phyloP scores from a whole-genome alignment of 164 flowering plant genomes.

The Malania oleifera region DNA sequence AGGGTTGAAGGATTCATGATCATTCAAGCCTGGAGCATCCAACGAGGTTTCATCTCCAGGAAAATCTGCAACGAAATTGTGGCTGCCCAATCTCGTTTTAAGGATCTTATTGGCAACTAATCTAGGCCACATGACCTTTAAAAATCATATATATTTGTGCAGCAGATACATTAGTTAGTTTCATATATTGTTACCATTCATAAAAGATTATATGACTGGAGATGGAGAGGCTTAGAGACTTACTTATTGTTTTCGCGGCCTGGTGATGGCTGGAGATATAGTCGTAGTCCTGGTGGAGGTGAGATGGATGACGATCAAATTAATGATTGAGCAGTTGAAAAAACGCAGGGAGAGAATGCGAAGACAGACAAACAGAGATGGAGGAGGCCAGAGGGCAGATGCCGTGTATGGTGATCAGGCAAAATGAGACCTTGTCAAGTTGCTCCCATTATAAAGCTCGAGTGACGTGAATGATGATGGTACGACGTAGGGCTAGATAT shows the following conservation, averaged over 20 bases:
- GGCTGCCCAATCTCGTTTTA: constrained; percentile 41
- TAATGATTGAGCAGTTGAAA: constrained; percentile 4
- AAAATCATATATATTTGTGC: no score
- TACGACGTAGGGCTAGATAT: no score
- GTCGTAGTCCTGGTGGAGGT: no score
- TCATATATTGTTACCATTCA: no score
- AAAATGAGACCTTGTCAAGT: constrained; percentile 22
- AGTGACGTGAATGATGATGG: constrained; percentile 26
- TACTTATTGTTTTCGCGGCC: constrained; percentile 33
- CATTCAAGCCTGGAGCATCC: constrained; percentile 16
- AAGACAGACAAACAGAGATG: constrained; percentile 18
- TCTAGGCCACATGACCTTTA: constrained; percentile 64
- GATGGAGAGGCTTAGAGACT: constrained; percentile 14
- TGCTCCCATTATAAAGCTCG: constrained; percentile 12
- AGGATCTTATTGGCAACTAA: constrained; percentile 55
- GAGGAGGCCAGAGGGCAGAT: constrained; percentile 1
- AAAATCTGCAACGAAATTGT: constrained; percentile 45
- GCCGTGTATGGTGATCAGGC: no score
- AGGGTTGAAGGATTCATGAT: constrained; percentile 11
- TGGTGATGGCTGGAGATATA: constrained; percentile 14
- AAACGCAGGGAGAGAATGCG: constrained; percentile 11
- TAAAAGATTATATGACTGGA: no score
- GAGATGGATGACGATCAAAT: no score
- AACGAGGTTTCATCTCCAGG: constrained; percentile 18
- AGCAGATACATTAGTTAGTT: no score